Evolutionary conservation across 352 stramenopile species (phyloP).

Genomic region (Phytophthora pluvialis): DNA sequence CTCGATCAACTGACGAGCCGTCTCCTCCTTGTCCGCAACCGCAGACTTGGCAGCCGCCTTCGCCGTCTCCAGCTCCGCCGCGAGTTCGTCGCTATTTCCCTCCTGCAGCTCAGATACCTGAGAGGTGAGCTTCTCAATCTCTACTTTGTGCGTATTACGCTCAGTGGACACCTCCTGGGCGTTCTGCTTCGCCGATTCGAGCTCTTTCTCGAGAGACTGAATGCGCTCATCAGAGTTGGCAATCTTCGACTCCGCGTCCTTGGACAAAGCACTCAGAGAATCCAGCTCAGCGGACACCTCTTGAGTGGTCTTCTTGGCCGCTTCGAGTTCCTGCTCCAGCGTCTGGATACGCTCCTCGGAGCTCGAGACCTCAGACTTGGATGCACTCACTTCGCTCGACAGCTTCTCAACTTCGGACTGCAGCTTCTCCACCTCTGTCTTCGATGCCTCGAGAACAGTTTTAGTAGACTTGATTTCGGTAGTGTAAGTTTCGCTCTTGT

Average conservation of each 20-base stretch:
- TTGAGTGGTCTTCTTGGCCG: conserved; percentile 6
- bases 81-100: conserved; percentile 33
- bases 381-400: conserved; percentile 18
- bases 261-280: conserved; percentile 24
- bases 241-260: conserved; percentile 21
- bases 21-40: conserved; percentile 51
- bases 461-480: conserved; percentile 39
- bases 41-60: conserved; percentile 30
- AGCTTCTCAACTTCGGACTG: conserved; percentile 39
- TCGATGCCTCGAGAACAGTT: conserved; percentile 30
- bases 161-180: conserved; percentile 12
- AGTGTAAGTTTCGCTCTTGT: conserved; percentile 37
- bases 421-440: conserved; percentile 31
- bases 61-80: conserved; percentile 40
- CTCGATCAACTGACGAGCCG: conserved; percentile 33
- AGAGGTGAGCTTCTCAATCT: conserved; percentile 36
- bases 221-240: conserved; percentile 27
- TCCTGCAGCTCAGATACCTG: conserved; percentile 44
- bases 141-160: conserved; percentile 33
- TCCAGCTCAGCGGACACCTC: conserved; percentile 17
- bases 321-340: conserved; percentile 32
- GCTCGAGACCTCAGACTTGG: conserved; percentile 18
- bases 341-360: conserved; percentile 21
- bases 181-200: conserved; percentile 34
- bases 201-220: conserved; percentile 39